A percentile compares a stretch with the other conserved stretches of the same genome.
These are phyloP conservation scores for Astrephomene gubernaculifera DNA, from an alignment of 139 green algal species.

Conservation along the genomic window DNA sequence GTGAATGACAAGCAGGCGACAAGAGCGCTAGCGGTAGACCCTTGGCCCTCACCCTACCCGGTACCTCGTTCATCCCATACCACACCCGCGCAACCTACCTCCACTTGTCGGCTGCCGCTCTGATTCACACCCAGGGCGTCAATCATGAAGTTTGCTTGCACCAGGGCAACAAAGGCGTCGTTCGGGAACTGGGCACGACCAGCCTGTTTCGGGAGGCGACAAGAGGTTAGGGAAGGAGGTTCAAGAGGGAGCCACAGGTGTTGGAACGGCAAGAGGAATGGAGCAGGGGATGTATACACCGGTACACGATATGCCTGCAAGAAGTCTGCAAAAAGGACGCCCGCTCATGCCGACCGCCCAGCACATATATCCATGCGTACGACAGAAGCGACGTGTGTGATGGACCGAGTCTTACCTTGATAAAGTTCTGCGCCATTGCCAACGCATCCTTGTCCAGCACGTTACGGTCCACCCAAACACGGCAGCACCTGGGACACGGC, in stretches of 20 bases:
- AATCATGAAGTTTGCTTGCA: slow-evolving; percentile 19
- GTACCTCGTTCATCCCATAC: background rate
- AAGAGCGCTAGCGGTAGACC: background rate
- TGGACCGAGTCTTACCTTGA: background rate
- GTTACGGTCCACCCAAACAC: slow-evolving; percentile 14
- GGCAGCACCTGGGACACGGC: slow-evolving; percentile 11
- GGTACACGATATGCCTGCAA: too few species aligned
- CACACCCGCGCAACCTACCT: background rate
- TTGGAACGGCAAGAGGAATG: too few species aligned
- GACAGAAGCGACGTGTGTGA: too few species aligned
- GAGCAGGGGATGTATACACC: too few species aligned
- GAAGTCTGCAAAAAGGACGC: too few species aligned
- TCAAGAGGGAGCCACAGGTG: too few species aligned
- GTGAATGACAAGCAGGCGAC: background rate
- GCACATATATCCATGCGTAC: too few species aligned
- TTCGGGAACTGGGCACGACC: background rate
- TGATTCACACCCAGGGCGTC: slow-evolving; percentile 3
- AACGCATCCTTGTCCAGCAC: slow-evolving; percentile 4
- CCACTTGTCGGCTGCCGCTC: background rate
- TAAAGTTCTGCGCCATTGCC: background rate
- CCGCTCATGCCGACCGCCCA: too few species aligned
- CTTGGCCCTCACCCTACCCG: too few species aligned
- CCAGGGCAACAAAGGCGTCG: background rate
- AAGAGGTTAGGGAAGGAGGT: too few species aligned
- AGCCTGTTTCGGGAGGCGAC: too few species aligned